Evolutionary conservation across 257 asterid species (phyloP).

Genomic region (Osmanthus fragrans): DNA sequence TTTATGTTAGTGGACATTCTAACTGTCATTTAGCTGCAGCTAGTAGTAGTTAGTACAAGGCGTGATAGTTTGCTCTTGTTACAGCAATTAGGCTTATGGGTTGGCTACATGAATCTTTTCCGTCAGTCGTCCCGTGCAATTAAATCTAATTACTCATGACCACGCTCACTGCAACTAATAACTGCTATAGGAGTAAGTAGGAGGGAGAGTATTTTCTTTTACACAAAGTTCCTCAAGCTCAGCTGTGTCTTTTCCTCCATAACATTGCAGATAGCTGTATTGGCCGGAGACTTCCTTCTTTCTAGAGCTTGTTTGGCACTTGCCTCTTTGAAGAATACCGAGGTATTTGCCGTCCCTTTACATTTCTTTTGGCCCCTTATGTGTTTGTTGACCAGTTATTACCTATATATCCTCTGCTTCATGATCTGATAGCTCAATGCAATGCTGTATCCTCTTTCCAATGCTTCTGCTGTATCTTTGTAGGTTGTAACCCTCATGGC

Average conservation of each 20-base stretch:
- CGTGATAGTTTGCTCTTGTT: neutral
- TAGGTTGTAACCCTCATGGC: constrained; percentile 94
- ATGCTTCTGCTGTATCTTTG: constrained; percentile 11
- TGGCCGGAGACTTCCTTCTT: constrained; percentile 93
- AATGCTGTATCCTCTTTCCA: neutral
- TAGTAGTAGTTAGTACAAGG: neutral
- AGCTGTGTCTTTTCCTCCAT: constrained; percentile 8
- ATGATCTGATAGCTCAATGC: neutral
- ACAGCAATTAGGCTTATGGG: neutral
- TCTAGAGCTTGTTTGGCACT: constrained; percentile 97
- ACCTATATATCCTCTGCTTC: neutral
- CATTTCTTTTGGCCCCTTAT: constrained; percentile 5
- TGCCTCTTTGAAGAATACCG: constrained; percentile 90
- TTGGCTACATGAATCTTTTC: neutral
- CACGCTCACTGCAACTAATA: neutral
- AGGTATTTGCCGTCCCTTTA: constrained; percentile 47
- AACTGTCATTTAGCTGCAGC: neutral
- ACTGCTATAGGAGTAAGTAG: neutral
- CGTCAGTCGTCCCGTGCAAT: neutral
- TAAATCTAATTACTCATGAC: neutral
- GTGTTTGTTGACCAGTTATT: neutral
- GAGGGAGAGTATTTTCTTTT: neutral
- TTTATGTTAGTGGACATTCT: neutral
- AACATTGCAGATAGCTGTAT: constrained; percentile 75
- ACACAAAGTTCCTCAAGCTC: neutral